Conservation (phyloP, 352 stramenopile genomes). For the Pythium graminicola region DNA sequence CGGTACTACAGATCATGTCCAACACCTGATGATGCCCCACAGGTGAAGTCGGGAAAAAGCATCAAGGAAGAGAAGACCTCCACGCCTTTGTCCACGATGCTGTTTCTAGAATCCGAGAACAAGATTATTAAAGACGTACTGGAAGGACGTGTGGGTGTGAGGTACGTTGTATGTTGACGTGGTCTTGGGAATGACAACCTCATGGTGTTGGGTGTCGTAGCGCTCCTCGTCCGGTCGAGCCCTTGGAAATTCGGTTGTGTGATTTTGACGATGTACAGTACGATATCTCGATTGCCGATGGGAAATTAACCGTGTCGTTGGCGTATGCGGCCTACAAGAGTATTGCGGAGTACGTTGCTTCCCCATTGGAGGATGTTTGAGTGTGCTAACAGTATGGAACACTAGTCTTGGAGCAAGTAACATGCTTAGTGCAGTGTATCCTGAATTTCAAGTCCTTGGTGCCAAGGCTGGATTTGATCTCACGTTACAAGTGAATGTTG, state of each 20-base stretch:
- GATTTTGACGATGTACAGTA: conserved; percentile 88
- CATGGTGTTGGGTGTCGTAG: conserved; percentile 26
- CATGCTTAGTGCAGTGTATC: conserved; percentile 70
- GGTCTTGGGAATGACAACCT: background rate
- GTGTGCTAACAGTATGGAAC: too few species aligned
- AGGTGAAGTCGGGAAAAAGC: conserved; percentile 21
- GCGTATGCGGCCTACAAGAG: conserved; percentile 72
- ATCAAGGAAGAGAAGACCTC: conserved; percentile 8
- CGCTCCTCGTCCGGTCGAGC: conserved; percentile 64
- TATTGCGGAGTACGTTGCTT: conserved; percentile 44
- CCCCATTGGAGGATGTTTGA: too few species aligned
- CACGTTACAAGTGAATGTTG: conserved; percentile 67
- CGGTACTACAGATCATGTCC: conserved; percentile 22
- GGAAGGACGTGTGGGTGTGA: conserved; percentile 55
- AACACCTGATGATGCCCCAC: conserved; percentile 18
- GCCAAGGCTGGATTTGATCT: conserved; percentile 77
- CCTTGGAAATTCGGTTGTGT: conserved; percentile 71
- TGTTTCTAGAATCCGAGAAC: conserved; percentile 83
- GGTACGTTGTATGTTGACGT: conserved; percentile 31
- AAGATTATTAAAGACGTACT: conserved; percentile 87
- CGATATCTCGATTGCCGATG: conserved; percentile 68
- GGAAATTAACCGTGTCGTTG: conserved; percentile 63
- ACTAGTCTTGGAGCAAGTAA: conserved; percentile 60
- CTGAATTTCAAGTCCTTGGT: conserved; percentile 59
- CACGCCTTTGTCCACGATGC: conserved; percentile 34